phyloP scores from a whole-genome alignment of 768 basidiomycete genomes.

The Rhodotorula sphaerocarpa region DNA sequence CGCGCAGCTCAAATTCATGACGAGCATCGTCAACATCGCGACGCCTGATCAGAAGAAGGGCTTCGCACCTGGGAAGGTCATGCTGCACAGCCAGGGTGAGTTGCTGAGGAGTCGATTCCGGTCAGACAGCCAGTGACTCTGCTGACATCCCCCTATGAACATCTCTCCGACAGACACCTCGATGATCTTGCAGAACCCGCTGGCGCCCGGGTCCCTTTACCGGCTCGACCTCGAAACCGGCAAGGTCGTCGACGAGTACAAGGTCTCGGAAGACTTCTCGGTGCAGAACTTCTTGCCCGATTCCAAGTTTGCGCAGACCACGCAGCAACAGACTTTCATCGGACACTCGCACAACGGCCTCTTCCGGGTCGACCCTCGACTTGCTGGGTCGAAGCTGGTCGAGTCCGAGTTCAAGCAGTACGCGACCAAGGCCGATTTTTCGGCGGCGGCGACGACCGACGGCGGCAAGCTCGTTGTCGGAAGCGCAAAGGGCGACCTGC shows the following conservation, averaged over 20 bases:
- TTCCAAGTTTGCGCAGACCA: conserved; percentile 88
- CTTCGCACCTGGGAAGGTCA: conserved; percentile 69
- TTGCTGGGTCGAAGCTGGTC: conserved; percentile 85
- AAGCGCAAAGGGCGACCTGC: conserved; percentile 91
- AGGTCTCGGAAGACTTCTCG: conserved; percentile 77
- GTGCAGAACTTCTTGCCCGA: conserved; percentile 87
- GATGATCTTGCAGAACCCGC: conserved; percentile 84
- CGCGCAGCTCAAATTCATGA: conserved; percentile 69
- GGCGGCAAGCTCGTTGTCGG: conserved; percentile 81
- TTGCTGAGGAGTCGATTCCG: background rate
- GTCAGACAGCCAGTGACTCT: too few species aligned
- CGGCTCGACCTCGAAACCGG: conserved; percentile 85
- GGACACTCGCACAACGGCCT: conserved; percentile 89
- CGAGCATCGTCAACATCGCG: conserved; percentile 73
- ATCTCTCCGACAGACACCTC: conserved; percentile 57
- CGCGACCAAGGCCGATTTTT: conserved; percentile 87
- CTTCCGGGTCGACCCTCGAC: conserved; percentile 94
- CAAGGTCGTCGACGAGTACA: conserved; percentile 98
- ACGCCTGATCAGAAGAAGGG: conserved; percentile 58
- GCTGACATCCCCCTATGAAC: background rate
- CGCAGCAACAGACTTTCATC: conserved; percentile 82
- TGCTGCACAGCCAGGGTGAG: conserved; percentile 40
- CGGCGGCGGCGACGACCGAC: conserved; percentile 79
- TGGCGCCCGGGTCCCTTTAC: conserved; percentile 70
- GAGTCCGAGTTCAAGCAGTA: conserved; percentile 95